A percentile compares a stretch with the other conserved stretches of the same genome.
These are phyloP conservation scores for Conticribra guillardii DNA, from an alignment of 108 stramenopile genomes.

Conservation along the genomic window DNA sequence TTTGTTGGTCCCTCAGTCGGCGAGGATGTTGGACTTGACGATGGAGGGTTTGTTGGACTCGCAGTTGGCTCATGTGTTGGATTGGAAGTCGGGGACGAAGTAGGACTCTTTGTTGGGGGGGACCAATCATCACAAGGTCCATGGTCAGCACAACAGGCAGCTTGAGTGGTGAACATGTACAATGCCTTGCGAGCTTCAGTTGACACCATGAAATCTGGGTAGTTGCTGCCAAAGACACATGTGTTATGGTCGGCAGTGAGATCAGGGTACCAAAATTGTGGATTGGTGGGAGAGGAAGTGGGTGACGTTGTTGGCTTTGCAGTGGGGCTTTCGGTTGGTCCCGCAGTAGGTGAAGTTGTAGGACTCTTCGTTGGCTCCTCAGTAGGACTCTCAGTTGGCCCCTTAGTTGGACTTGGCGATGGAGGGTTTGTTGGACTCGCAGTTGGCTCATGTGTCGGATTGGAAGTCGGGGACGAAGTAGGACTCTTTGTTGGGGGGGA, in stretches of 20 bases:
- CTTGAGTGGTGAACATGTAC: neutral
- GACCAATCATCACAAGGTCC: too few species aligned
- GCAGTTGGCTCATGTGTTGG: neutral
- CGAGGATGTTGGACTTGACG: neutral
- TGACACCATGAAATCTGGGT: neutral
- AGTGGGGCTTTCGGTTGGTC: neutral
- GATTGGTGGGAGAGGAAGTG: neutral
- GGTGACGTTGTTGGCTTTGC: neutral
- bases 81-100: neutral
- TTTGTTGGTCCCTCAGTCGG: neutral
- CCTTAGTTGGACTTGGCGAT: neutral
- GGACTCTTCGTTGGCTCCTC: neutral
- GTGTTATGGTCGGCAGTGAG: slow-evolving; percentile 2
- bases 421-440: neutral
- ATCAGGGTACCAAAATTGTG: slow-evolving; percentile 12
- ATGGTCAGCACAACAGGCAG: neutral
- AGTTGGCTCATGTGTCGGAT: neutral
- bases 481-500: neutral
- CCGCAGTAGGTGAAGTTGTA: neutral
- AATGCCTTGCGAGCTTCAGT: neutral
- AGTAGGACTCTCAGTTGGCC: neutral
- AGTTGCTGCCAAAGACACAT: slow-evolving; percentile 7
- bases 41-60: neutral
- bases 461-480: neutral
- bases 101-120: neutral